Base-by-base conservation (phyloP, 192 early-diverging fungal species). In the Podochytrium sp. region DNA sequence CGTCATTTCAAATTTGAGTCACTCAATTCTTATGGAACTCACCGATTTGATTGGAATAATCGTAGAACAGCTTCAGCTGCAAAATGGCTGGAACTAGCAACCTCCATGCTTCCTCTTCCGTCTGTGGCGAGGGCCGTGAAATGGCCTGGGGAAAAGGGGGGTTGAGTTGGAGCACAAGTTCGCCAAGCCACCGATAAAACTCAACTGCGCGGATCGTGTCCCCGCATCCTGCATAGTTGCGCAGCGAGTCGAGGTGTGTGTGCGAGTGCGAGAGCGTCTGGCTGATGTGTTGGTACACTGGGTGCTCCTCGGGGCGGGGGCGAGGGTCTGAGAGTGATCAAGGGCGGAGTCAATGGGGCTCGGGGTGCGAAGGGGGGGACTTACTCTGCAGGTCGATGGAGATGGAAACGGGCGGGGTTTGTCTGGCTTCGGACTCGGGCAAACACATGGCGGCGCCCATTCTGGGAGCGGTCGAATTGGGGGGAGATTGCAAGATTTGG, bases 51-150 rank as follows among this genome's bases (percentile, higher is more conserved):
- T 79, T 85, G 10, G 95, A 86, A 78, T 92, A 90, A 65, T 94
- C 90, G 77, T 91, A 98, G 81, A 92, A 95, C 63, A 88, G 84
- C 61, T 86, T 84, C 75, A 98, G 81, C 64, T 93, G 90, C 32
- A 75, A 68, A 10, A 96, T 94, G 3, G 91, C 91, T 43, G 95
- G 96, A 25, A 86, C 83, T 35, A 99, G 83, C 65, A 89, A 89
- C 56, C 87, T 79, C 97, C 96, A 99, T 32, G 94, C 95, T 39
- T 85, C 90, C 37, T 93, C 87, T 76, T 99, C 97, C 75, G 93
- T 91, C 52, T 95, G 92, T 33, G 86, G 84, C 35, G 88, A 90
- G 14, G 96, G 96, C 33, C 83, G 81, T 27, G 91, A 90, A 67
- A 99, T 96, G 38, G 97, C 97, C 85, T 90, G 77, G 34, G 20